Base-by-base conservation (phyloP, 1,139 yeast species). In the Hyphopichia fennica region DNA sequence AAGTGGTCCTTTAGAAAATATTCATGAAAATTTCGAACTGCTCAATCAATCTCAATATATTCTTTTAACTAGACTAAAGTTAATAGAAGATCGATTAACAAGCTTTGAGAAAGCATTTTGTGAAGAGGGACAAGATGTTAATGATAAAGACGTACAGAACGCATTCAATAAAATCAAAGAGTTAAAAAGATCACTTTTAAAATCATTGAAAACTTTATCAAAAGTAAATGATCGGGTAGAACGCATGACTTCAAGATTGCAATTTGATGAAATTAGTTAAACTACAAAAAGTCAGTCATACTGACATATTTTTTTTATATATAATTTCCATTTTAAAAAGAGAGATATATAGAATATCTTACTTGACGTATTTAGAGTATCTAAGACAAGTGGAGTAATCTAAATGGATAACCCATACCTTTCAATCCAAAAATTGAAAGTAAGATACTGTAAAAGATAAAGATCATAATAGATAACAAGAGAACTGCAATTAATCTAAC, bases 391-490 rank as follows among this genome's bases (percentile, higher is more conserved):
- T 57, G 56, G 45, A 76, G 56, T 47, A 81, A 62, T 44, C 57
- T 59, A 58, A 63, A 82, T 42, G 95, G 95, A 56, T 84, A 86
- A 0, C 84, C 84, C 10, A 67, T 53, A 42, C 79, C 78, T 63
- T 86, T 86, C 49, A 75, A 52, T 22, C 70, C 73, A 63, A 83
- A 86, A 36, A 84, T 69, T 19, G 69, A 63, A 41, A 84, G 67
- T 46, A 82, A 67, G 29, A 74, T 66, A 50, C 86, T 77, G 63
- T 76, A 85, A 40, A 76, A 61, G 13, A 79, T 54, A 51, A 78
- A 78, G 22, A 82, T 57, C 19, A 69, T 53, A 1, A 61, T 52
- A 20, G 76, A 58, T 15, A 77, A 56, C 3, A 68, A 48, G 1
- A 69, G 52, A 10, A 78, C 72, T 10, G 77, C 72, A n/a, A 75